Evolutionary conservation across 352 stramenopile genomes (phyloP).

Genomic region (Pythium rhizo-oryzae): DNA sequence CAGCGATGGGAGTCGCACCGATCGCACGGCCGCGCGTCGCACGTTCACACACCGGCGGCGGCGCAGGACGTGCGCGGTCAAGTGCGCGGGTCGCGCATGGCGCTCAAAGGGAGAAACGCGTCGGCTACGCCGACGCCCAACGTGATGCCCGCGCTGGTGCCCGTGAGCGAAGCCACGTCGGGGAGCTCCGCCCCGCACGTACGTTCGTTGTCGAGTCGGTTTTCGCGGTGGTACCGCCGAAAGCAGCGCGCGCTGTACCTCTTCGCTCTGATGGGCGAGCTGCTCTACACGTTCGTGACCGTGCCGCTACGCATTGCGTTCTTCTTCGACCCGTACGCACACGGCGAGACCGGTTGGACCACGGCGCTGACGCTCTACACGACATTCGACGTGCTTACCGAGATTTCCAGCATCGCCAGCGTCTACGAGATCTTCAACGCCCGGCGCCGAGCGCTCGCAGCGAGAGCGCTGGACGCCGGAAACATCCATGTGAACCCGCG

Average conservation of each 20-base stretch:
- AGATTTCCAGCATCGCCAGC: conserved; percentile 42
- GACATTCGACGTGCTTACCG: conserved; percentile 50
- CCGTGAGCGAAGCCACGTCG: background rate
- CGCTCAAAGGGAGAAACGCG: background rate
- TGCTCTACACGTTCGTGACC: conserved; percentile 46
- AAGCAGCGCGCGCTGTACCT: conserved; percentile 29
- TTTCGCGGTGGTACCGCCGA: conserved; percentile 20
- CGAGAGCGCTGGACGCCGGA: conserved; percentile 29
- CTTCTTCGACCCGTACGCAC: conserved; percentile 43
- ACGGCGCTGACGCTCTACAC: conserved; percentile 51
- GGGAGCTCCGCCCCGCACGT: background rate
- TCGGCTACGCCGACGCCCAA: too few species aligned
- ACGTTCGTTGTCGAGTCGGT: background rate
- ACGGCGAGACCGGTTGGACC: conserved; percentile 41
- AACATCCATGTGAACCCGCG: conserved; percentile 29
- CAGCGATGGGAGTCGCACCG: conserved; percentile 23
- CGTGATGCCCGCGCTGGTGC: too few species aligned
- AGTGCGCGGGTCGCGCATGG: background rate
- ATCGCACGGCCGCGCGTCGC: conserved; percentile 11
- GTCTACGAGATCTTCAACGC: conserved; percentile 57
- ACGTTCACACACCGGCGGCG: background rate
- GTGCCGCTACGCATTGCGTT: conserved; percentile 46
- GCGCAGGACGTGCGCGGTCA: too few species aligned
- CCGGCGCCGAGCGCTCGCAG: conserved; percentile 44
- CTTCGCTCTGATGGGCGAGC: conserved; percentile 28